Evolutionary conservation across 2,329 filamentous ascomycete genomes (phyloP), one percentile per base, ranked within the genome.

Genomic region (Delphinella strobiligena): DNA sequence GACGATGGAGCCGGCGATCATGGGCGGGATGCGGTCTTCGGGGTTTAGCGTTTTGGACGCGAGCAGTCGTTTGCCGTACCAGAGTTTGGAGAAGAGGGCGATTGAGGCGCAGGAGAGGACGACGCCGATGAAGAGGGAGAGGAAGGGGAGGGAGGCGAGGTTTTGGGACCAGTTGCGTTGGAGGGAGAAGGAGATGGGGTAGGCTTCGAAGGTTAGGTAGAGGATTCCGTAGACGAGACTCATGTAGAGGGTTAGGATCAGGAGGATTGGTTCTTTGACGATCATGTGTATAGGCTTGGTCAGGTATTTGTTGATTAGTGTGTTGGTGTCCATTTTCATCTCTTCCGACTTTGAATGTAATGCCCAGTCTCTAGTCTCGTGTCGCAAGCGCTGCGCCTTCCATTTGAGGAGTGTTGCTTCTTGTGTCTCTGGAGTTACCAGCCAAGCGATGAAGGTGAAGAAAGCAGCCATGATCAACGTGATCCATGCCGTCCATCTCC

Each of bases 381-480:
- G 54, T 11, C 71, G 63, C 9, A 74, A 51, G 10, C 57, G 57
- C 11, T 54, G 55, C 4, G 71, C 71, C 19, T 66, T 63, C 3
- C 51, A 49, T 41, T 66, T 56, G 8, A 75, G 58, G 17, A 75
- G 56, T 11, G 62, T 60, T 0, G 66, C 62, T 0, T 55, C 61
- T 24, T 64, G 72, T 0, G 72, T 69, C 52, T 77, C 72, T 0
- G 65, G 66, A 2, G 74, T 54, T 12, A 66, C 47, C 17, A 70
- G 41, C 18, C 66, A 47, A 0, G 58, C 62, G 17, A 70, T 40
- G 4, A 56, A 34, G 1, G 61, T 60, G 44, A 71, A 61, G 3
- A 61, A 48, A 5, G 50, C 52, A 1, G 59, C 57, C 47, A 68
- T 60, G 36, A 74, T 42, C 11, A 44, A 12, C 1, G 41, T 46